These are phyloP conservation scores for Oryza brachyantha DNA, from an alignment of 176 grass and related monocot species.

Conservation along the genomic window DNA sequence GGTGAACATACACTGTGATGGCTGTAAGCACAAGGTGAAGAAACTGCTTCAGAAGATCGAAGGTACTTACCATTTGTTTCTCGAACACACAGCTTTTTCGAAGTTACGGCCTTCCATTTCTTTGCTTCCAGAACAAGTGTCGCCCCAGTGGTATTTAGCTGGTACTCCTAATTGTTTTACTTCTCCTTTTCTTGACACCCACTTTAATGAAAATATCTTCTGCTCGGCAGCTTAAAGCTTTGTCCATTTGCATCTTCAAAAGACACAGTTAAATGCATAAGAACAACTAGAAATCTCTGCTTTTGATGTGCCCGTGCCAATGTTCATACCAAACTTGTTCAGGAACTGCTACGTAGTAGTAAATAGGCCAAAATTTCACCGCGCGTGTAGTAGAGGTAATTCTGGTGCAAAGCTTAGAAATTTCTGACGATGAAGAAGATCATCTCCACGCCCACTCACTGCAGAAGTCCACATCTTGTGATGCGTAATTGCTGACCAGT, in stretches of 20 bases:
- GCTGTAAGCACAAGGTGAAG: conserved; percentile 95
- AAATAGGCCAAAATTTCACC: neutral
- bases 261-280: conserved; percentile 25
- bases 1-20: conserved; percentile 99
- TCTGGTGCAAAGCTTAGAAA: conserved; percentile 21
- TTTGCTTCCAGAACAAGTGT: conserved; percentile 9
- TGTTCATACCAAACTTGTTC: neutral
- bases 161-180: neutral
- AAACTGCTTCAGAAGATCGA: conserved; percentile 94
- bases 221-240: conserved; percentile 8
- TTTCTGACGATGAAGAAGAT: neutral
- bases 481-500: neutral
- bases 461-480: conserved; percentile 30
- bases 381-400: neutral
- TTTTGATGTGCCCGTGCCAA: conserved; percentile 15
- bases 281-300: conserved; percentile 6
- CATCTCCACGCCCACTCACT: conserved; percentile 8
- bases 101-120: neutral
- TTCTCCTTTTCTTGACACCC: neutral
- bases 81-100: neutral
- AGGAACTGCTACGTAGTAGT: neutral
- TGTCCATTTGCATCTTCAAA: conserved; percentile 23
- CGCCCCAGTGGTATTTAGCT: conserved; percentile 4
- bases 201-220: conserved; percentile 32
- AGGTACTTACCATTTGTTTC: conserved; percentile 41